Conservation (phyloP, 805 yeast genomes). For the Jamesozyma hellenica region DNA sequence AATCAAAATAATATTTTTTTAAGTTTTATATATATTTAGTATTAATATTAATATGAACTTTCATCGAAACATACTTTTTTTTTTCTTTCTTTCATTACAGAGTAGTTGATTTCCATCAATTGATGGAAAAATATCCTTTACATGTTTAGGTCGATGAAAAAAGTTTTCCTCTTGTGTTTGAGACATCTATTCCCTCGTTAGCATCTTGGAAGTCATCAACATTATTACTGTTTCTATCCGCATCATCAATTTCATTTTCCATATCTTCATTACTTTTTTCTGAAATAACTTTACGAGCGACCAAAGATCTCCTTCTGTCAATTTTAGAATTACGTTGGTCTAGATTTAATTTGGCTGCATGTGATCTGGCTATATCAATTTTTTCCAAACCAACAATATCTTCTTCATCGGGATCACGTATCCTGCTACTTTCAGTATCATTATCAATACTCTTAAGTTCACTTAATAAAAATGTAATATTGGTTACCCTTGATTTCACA, state of each 20-base stretch:
- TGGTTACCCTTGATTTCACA: constrained; percentile 29
- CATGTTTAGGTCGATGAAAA: constrained; percentile 11
- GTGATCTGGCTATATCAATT: constrained; percentile 24
- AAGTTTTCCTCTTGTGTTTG: constrained; percentile 24
- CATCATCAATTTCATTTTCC: constrained; percentile 3
- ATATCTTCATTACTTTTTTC: neutral
- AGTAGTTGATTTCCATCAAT: too few species aligned
- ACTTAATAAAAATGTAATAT: constrained; percentile 28
- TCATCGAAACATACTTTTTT: too few species aligned
- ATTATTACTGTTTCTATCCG: constrained; percentile 1
- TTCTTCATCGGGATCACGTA: constrained; percentile 29
- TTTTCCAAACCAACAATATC: constrained; percentile 27
- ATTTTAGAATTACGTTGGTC: neutral
- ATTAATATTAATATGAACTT: too few species aligned
- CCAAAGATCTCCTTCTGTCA: constrained; percentile 11
- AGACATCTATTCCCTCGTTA: constrained; percentile 15
- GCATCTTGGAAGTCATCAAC: constrained; percentile 27
- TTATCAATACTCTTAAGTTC: constrained; percentile 21
- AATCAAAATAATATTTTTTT: too few species aligned
- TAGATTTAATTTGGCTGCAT: constrained; percentile 15
- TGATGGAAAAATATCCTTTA: too few species aligned
- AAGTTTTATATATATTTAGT: too few species aligned
- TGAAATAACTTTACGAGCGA: neutral
- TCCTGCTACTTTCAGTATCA: constrained; percentile 15
- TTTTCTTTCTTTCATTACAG: too few species aligned